Evolutionary conservation across 495 filamentous ascomycete species (phyloP).

Genomic region (Aspergillus funiculosus): DNA sequence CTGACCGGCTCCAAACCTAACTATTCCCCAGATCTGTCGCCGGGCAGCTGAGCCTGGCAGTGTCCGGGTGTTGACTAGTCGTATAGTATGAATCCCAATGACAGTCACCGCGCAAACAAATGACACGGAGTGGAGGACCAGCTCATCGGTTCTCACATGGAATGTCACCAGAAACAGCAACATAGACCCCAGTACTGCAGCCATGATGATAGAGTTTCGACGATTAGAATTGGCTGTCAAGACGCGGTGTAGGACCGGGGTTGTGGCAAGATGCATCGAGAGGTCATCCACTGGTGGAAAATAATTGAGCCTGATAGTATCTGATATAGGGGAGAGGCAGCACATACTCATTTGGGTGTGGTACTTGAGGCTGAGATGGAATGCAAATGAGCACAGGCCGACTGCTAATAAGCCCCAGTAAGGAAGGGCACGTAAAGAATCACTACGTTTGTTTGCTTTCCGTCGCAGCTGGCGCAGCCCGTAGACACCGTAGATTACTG

Average conservation of each 20-base stretch:
- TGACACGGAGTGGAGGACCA: constrained; percentile 14
- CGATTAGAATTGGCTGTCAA: constrained; percentile 37
- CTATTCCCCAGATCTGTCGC: constrained; percentile 15
- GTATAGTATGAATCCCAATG: constrained; percentile 32
- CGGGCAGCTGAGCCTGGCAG: constrained; percentile 5
- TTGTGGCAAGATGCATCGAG: constrained; percentile 52
- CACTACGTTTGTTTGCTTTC: constrained; percentile 11
- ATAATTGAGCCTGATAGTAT: background rate
- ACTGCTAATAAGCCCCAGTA: constrained; percentile 52
- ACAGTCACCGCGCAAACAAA: constrained; percentile 18
- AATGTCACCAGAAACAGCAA: constrained; percentile 36
- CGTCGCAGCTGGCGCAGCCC: constrained; percentile 28
- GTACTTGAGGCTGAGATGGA: constrained; percentile 50
- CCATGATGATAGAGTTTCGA: constrained; percentile 20
- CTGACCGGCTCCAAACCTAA: constrained; percentile 18
- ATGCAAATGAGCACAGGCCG: constrained; percentile 48
- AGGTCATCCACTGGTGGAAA: constrained; percentile 36
- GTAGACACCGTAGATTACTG: constrained; percentile 33
- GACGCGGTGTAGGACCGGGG: constrained; percentile 47
- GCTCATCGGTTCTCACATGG: constrained; percentile 42
- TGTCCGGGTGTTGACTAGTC: constrained; percentile 19
- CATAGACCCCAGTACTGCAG: constrained; percentile 25
- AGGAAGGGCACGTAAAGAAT: constrained; percentile 30
- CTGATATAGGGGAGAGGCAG: background rate
- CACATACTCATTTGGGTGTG: constrained; percentile 48